Conservation (phyloP, 108 stramenopile species). For the Chaetoceros muelleri region DNA sequence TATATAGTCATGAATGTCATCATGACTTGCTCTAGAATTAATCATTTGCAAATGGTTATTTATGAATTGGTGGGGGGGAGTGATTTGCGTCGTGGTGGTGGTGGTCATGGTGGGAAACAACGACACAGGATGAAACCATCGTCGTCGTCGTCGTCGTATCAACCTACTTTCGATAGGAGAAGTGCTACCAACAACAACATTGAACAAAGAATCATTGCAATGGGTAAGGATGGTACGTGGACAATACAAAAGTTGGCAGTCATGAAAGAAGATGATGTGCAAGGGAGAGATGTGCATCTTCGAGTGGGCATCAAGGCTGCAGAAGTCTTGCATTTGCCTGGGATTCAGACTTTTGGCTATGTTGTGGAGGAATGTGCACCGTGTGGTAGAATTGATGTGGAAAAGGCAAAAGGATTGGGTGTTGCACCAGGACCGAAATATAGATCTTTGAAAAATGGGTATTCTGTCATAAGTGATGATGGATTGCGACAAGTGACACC, state of each 20-base stretch:
- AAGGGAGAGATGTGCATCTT: slow-evolving; percentile 7
- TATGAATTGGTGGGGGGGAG: slow-evolving; percentile 61
- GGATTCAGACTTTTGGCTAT: slow-evolving; percentile 77
- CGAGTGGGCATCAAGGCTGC: slow-evolving; percentile 57
- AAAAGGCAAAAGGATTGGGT: slow-evolving; percentile 51
- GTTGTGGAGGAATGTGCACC: slow-evolving; percentile 57
- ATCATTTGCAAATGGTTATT: slow-evolving; percentile 39
- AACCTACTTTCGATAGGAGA: not conserved
- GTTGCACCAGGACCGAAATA: slow-evolving; percentile 52
- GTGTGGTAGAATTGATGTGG: slow-evolving; percentile 42
- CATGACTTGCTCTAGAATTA: slow-evolving; percentile 36
- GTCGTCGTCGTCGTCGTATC: slow-evolving; percentile 1
- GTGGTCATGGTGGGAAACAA: slow-evolving; percentile 6
- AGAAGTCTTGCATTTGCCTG: slow-evolving; percentile 59
- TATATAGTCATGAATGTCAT: slow-evolving; percentile 50
- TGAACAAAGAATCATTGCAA: slow-evolving; percentile 16
- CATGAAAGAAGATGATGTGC: slow-evolving; percentile 1
- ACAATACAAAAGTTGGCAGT: slow-evolving; percentile 31
- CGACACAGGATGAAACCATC: slow-evolving; percentile 36
- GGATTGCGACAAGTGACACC: slow-evolving; percentile 37
- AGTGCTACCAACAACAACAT: slow-evolving; percentile 9
- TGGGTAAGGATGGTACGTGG: slow-evolving; percentile 50
- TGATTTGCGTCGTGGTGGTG: slow-evolving; percentile 18
- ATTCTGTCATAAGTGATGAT: slow-evolving; percentile 52
- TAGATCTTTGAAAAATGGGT: slow-evolving; percentile 51